A percentile compares a stretch with the other conserved stretches of the same genome.
phyloP scores from a whole-genome alignment of 2,329 filamentous ascomycete genomes.

The Fusarium sp. region DNA sequence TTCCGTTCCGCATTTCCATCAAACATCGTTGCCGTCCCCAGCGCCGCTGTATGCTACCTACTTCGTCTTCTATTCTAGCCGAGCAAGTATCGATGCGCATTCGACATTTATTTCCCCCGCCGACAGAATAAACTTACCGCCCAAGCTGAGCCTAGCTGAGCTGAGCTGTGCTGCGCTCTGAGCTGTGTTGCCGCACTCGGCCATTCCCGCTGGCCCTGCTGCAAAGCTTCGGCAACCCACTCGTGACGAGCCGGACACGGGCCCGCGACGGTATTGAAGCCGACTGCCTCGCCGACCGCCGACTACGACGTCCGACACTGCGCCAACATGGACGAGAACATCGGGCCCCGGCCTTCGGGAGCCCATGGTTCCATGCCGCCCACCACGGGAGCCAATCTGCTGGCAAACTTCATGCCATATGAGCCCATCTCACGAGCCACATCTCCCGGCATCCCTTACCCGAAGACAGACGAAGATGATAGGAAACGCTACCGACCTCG shows the following conservation, averaged over 20 bases:
- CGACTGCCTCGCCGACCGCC: conserved; percentile 7
- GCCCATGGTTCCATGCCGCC: conserved; percentile 47
- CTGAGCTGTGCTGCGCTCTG: conserved; percentile 25
- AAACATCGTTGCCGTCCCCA: conserved; percentile 12
- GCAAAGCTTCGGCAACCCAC: conserved; percentile 25
- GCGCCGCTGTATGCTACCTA: conserved; percentile 8
- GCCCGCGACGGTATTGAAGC: conserved; percentile 24
- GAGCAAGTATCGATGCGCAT: conserved; percentile 33
- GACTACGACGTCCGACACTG: background rate
- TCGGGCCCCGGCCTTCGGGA: conserved; percentile 49
- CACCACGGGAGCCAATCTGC: conserved; percentile 48
- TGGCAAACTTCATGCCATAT: conserved; percentile 58
- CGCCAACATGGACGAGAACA: conserved; percentile 54
- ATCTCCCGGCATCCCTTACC: conserved; percentile 77
- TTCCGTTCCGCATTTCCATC: conserved; percentile 16
- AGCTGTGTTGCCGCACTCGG: conserved; percentile 37
- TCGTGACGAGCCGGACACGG: conserved; percentile 12
- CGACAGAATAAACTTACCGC: conserved; percentile 33
- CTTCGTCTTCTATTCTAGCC: conserved; percentile 10
- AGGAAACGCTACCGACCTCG: conserved; percentile 81
- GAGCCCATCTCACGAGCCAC: conserved; percentile 87
- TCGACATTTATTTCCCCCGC: conserved; percentile 20
- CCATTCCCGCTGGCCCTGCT: conserved; percentile 26
- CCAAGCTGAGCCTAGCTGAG: conserved; percentile 36
- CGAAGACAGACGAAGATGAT: conserved; percentile 62